Percentiles rank a stretch among this genome's conserved stretches.
phyloP scores from a whole-genome alignment of 2,329 filamentous ascomycete species.

The Pseudodiploospora longispora region DNA sequence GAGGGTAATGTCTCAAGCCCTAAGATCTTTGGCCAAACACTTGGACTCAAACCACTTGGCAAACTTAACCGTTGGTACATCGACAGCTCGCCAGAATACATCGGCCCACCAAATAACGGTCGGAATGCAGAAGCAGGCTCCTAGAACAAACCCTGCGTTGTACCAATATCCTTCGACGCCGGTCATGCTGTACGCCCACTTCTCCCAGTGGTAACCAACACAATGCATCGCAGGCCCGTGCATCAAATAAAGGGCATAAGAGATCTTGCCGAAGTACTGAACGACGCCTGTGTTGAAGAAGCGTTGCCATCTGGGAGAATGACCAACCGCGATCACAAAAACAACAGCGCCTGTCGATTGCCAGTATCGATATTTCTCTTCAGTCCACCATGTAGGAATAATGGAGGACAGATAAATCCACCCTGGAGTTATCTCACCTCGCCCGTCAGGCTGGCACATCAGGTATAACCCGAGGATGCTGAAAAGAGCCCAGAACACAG shows the following conservation, averaged over 20 bases:
- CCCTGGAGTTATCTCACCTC: constrained; percentile 41
- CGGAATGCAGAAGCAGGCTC: constrained; percentile 40
- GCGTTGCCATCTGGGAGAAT: constrained; percentile 37
- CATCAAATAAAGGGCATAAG: constrained; percentile 54
- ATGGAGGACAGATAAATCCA: constrained; percentile 40
- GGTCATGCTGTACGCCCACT: constrained; percentile 38
- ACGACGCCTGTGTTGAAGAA: constrained; percentile 42
- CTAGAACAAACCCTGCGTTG: constrained; percentile 38
- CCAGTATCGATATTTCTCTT: constrained; percentile 47
- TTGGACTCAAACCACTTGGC: constrained; percentile 46
- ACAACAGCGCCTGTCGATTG: constrained; percentile 45
- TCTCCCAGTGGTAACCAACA: constrained; percentile 43
- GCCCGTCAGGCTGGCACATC: constrained; percentile 29
- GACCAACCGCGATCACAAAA: constrained; percentile 42
- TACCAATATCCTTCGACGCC: constrained; percentile 39
- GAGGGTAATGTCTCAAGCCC: constrained; percentile 8
- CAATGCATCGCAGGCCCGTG: constrained; percentile 49
- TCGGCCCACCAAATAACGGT: constrained; percentile 47
- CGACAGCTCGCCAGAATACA: constrained; percentile 47
- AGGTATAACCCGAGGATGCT: constrained; percentile 47
- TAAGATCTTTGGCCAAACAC: constrained; percentile 22
- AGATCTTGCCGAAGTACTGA: constrained; percentile 53
- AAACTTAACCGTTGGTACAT: constrained; percentile 47
- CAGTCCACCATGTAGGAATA: constrained; percentile 42
- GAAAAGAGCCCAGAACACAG: constrained; percentile 29